Evolutionary conservation across 2,329 filamentous ascomycete species (phyloP).

Genomic region (Fusarium oxysporum): DNA sequence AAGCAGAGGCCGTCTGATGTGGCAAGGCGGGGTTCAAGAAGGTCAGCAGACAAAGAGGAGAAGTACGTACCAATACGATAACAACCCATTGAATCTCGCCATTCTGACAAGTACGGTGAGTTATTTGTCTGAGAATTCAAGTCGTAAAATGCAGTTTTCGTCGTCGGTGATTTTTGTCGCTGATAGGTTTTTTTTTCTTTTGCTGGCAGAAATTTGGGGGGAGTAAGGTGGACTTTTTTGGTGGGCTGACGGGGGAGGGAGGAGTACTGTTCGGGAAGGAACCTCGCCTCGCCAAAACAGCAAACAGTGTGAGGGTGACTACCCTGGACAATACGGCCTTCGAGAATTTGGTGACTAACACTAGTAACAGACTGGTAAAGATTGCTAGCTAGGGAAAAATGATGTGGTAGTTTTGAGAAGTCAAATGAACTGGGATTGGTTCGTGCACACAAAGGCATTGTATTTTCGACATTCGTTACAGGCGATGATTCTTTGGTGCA

Average conservation of each 20-base stretch:
- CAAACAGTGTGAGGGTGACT: background rate
- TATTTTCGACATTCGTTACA: background rate
- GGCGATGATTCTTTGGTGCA: background rate
- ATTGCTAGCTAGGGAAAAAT: background rate
- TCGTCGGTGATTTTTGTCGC: background rate
- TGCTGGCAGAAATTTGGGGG: constrained; percentile 34
- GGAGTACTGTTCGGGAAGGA: constrained; percentile 21
- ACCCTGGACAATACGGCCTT: constrained; percentile 12
- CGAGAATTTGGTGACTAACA: background rate
- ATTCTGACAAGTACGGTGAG: background rate
- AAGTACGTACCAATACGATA: constrained; percentile 2
- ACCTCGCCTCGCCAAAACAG: constrained; percentile 22
- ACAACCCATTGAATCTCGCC: background rate
- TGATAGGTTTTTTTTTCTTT: constrained; percentile 8
- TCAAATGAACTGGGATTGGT: background rate
- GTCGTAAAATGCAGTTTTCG: background rate
- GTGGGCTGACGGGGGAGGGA: constrained; percentile 27
- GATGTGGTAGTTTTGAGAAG: background rate
- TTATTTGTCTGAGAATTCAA: background rate
- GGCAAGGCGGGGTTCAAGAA: constrained; percentile 27
- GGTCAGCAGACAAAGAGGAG: constrained; percentile 32
- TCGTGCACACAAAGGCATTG: background rate
- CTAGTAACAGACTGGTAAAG: background rate
- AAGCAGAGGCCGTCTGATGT: constrained; percentile 18
- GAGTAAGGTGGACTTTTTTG: constrained; percentile 23